Conservation (phyloP, 495 filamentous ascomycete species). For the Jackrogersella minutella region DNA sequence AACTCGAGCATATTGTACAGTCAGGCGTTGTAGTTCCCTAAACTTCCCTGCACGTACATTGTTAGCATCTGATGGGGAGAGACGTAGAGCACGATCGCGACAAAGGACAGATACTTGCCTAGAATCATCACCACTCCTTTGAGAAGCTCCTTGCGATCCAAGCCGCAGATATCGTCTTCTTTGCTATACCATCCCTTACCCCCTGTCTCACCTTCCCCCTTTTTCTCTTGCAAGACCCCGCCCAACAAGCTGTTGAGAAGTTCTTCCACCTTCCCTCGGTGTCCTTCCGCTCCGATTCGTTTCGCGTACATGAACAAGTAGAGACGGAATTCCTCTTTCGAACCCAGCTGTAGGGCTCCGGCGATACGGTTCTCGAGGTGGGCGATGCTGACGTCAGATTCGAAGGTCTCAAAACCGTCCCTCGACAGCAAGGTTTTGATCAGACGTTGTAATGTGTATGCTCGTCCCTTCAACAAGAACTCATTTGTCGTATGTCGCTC, state of each 20-base stretch:
- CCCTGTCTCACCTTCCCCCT: conserved; percentile 55
- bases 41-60: conserved; percentile 80
- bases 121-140: conserved; percentile 91
- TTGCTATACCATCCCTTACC: conserved; percentile 64
- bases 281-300: conserved; percentile 87
- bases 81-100: conserved; percentile 14
- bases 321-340: conserved; percentile 87
- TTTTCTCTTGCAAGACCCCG: conserved; percentile 66
- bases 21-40: conserved; percentile 87
- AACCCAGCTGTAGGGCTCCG: conserved; percentile 82
- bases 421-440: conserved; percentile 83
- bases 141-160: conserved; percentile 82
- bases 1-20: conserved; percentile 85
- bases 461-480: conserved; percentile 87
- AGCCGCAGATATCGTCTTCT: conserved; percentile 81
- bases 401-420: conserved; percentile 92
- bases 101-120: conserved; percentile 70
- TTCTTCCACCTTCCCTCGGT: conserved; percentile 90
- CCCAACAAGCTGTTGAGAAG: conserved; percentile 81
- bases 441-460: conserved; percentile 86
- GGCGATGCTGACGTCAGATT: conserved; percentile 88
- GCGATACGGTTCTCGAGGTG: conserved; percentile 96
- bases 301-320: conserved; percentile 97
- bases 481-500: conserved; percentile 96
- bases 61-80: conserved; percentile 44